Conservation (phyloP, 1,284 basidiomycete species). For the Baeospora myosura region DNA sequence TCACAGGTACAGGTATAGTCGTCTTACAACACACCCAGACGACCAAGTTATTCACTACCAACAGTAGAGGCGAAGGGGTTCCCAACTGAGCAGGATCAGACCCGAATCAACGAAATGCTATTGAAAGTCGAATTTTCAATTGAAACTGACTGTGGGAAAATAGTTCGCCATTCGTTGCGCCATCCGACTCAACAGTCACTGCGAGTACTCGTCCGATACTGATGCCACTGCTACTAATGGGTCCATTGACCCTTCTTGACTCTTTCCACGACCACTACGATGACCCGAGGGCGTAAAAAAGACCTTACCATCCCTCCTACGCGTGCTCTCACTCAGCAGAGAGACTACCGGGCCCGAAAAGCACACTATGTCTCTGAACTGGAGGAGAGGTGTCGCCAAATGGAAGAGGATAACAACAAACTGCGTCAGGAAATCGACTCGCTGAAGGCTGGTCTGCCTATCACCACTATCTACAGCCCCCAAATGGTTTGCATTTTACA, state of each 20-base stretch:
- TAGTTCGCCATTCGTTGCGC: too few species aligned
- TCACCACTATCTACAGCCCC: constrained; percentile 26
- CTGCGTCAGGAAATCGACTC: constrained; percentile 42
- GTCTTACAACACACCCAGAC: too few species aligned
- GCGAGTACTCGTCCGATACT: too few species aligned
- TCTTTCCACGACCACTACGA: constrained; percentile 16
- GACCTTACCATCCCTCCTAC: constrained; percentile 47
- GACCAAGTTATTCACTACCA: too few species aligned
- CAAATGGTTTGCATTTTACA: constrained; percentile 32
- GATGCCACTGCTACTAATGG: neutral
- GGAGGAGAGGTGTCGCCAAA: constrained; percentile 42
- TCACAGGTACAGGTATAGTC: too few species aligned
- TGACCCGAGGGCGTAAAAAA: constrained; percentile 61
- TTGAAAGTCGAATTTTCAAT: too few species aligned
- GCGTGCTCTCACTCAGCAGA: constrained; percentile 45
- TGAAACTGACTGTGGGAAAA: too few species aligned
- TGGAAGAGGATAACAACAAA: constrained; percentile 47
- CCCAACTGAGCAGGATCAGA: too few species aligned
- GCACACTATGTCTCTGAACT: constrained; percentile 49
- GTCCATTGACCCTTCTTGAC: neutral
- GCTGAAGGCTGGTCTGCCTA: constrained; percentile 27
- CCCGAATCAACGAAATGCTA: too few species aligned
- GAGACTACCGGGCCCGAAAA: constrained; percentile 58
- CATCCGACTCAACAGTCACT: too few species aligned
- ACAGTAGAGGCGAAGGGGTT: too few species aligned